These are phyloP conservation scores for Vitis riparia DNA, from an alignment of 164 flowering plant genomes.

Conservation along the genomic window DNA sequence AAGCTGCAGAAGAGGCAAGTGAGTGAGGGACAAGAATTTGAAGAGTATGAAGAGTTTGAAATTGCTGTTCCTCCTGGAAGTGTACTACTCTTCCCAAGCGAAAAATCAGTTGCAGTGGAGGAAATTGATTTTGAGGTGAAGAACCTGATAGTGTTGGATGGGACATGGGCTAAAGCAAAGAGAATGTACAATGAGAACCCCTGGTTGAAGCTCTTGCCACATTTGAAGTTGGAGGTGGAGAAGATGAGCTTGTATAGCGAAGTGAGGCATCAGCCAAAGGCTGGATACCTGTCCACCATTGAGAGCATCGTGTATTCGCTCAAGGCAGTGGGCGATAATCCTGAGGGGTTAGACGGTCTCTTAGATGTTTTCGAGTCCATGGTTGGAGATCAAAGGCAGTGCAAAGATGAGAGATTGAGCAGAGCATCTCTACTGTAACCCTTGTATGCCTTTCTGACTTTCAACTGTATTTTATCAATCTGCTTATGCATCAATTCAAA, in stretches of 20 bases:
- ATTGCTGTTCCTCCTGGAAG: conserved; percentile 66
- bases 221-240: conserved; percentile 64
- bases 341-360: conserved; percentile 56
- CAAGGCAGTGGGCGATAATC: conserved; percentile 60
- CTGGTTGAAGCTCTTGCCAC: conserved; percentile 83
- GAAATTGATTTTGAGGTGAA: conserved; percentile 56
- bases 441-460: not conserved
- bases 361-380: conserved; percentile 80
- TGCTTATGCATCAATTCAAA: too few relatives aligned
- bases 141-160: conserved; percentile 82
- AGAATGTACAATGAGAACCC: conserved; percentile 86
- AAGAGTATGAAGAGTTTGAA: conserved; percentile 60
- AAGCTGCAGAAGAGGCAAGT: conserved; percentile 33
- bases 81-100: conserved; percentile 66
- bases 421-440: conserved; percentile 15
- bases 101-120: conserved; percentile 41
- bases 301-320: conserved; percentile 83
- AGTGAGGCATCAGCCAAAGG: conserved; percentile 75
- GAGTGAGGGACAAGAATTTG: conserved; percentile 17
- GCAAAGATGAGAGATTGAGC: conserved; percentile 64
- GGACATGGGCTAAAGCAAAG: conserved; percentile 90
- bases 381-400: conserved; percentile 78
- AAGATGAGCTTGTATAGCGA: conserved; percentile 68
- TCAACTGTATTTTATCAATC: too few relatives aligned
- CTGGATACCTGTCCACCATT: conserved; percentile 79